Percentiles rank a stretch among this genome's conserved stretches.
Evolutionary conservation across 1,284 basidiomycete genomes (phyloP).

Genomic region (Earliella scabrosa): DNA sequence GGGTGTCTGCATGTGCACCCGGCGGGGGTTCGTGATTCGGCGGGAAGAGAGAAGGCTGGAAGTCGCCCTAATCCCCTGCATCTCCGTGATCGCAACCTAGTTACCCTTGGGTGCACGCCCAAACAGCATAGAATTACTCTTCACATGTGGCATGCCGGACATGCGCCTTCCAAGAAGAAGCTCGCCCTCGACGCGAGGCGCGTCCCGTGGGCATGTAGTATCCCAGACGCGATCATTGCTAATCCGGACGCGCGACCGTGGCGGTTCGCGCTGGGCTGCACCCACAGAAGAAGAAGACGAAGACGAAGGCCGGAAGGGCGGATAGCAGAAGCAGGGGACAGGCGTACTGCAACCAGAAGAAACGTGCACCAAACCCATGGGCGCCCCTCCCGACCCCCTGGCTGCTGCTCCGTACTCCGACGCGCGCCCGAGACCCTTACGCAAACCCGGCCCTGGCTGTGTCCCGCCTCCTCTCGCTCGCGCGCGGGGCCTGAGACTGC

Average conservation of each 20-base stretch:
- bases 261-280: conserved; percentile 1
- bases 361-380: too few relatives aligned
- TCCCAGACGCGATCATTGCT: conserved; percentile 9
- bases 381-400: not conserved
- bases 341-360: too few relatives aligned
- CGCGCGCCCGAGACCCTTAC: conserved; percentile 3
- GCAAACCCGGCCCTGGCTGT: not conserved
- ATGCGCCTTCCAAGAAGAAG: conserved; percentile 23
- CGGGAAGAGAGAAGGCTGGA: conserved; percentile 18
- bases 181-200: conserved; percentile 18
- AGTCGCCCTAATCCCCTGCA: conserved; percentile 19
- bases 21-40: conserved; percentile 11
- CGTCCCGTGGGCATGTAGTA: conserved; percentile 20
- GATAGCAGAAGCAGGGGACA: too few relatives aligned
- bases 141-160: conserved; percentile 22
- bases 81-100: conserved; percentile 17
- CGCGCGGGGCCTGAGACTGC: too few relatives aligned
- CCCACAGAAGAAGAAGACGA: conserved; percentile 4
- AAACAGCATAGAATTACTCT: conserved; percentile 19
- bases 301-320: not conserved
- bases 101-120: conserved; percentile 15
- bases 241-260: conserved; percentile 2
- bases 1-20: conserved; percentile 14
- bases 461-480: not conserved
- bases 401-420: conserved; percentile 9